Conservation (phyloP, 345 rosid species). For the Arabidopsis thaliana region DNA sequence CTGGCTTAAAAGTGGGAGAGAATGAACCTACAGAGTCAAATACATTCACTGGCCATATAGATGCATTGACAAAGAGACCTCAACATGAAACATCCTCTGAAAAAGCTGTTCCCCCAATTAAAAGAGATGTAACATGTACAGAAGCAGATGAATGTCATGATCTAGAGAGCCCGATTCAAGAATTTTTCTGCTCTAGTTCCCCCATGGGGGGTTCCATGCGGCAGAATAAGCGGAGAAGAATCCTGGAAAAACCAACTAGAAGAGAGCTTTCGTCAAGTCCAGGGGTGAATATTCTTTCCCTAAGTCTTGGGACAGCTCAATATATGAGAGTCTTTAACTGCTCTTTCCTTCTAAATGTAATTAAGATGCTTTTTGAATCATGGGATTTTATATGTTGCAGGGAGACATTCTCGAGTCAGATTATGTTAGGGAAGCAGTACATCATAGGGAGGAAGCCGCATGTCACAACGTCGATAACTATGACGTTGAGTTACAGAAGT, state of each 20-base stretch:
- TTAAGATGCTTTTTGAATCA: slow-evolving; percentile 32
- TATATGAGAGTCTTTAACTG: slow-evolving; percentile 27
- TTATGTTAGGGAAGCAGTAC: slow-evolving; percentile 41
- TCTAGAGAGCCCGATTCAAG: slow-evolving; percentile 38
- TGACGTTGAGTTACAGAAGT: slow-evolving; percentile 43
- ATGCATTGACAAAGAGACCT: slow-evolving; percentile 33
- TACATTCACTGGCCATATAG: slow-evolving; percentile 22
- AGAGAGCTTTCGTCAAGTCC: slow-evolving; percentile 48
- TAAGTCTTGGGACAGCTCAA: slow-evolving; percentile 29
- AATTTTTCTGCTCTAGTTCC: slow-evolving; percentile 39
- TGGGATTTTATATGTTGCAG: slow-evolving; percentile 43
- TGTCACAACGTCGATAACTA: slow-evolving; percentile 28
- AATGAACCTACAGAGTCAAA: slow-evolving; percentile 39
- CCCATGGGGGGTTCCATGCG: slow-evolving; percentile 45
- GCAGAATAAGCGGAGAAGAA: slow-evolving; percentile 61
- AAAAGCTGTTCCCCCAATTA: slow-evolving; percentile 26
- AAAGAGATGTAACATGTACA: slow-evolving; percentile 38
- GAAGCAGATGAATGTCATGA: slow-evolving; percentile 42
- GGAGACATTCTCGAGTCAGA: slow-evolving; percentile 41
- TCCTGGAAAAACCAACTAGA: slow-evolving; percentile 38
- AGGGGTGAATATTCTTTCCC: slow-evolving; percentile 46
- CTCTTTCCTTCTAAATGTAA: slow-evolving; percentile 22
- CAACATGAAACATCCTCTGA: slow-evolving; percentile 23
- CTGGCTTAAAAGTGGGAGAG: slow-evolving; percentile 39
- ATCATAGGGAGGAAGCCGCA: slow-evolving; percentile 36